Evolutionary conservation across 768 basidiomycete species (phyloP), one percentile per base, ranked within the genome.

Genomic region (Leucosporidium scottii): DNA sequence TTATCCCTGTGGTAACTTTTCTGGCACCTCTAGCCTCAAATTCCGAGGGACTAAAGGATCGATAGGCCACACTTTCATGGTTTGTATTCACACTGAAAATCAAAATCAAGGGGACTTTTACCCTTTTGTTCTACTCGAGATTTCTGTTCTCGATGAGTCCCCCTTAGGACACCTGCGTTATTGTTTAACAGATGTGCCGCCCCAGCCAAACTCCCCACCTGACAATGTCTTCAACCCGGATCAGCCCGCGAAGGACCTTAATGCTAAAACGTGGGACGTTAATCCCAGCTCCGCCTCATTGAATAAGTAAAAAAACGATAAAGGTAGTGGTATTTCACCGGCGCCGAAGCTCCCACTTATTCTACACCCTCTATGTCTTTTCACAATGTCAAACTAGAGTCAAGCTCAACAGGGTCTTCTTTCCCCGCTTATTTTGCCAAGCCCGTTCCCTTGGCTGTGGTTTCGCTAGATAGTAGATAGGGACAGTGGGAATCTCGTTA

Each of bases 291-390:
- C 84, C 83, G 82, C 84, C 78, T 85, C 84, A 86, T 85, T 82
- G 83, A 85, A 84, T 87, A 86, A 86, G 85, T 85, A 86, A 86
- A 84, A 83, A 85, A 82, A 85, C 83, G 79, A 86, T 86, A 85
- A 84, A 83, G 84, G 85, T 87, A 86, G 85, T 85, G 85, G 85
- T 86, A 86, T 86, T 86, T 87, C 85, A 86, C 82, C n/a, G 82
- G 83, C 82, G 83, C 84, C 84, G 82, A 82, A 85, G 84, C 85
- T 86, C 85, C 85, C 85, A 86, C 85, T 84, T 85, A 86, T 86
- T n/a, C 85, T 86, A 85, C 85, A 84, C 85, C 85, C 84, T 82
- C 83, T 84, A 86, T 85, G 85, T 86, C 85, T 85, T 84, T 85
- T 85, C 84, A 86, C 85, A 86, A 85, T 81, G n/a, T n/a, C n/a